Evolutionary conservation across 2,329 filamentous ascomycete genomes (phyloP), one percentile per base, ranked within the genome.

Genomic region (Penicillium sp.): DNA sequence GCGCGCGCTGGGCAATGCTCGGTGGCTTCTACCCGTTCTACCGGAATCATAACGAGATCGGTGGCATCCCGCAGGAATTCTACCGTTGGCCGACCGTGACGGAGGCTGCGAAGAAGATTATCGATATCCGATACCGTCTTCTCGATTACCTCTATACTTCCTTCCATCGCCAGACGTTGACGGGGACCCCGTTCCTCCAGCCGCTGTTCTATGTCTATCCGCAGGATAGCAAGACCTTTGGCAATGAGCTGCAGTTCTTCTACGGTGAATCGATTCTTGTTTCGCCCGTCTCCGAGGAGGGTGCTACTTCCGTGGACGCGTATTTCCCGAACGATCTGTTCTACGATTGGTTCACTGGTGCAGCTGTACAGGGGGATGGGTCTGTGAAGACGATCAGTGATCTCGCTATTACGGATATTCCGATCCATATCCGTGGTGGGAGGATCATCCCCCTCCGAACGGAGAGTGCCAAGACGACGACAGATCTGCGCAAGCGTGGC

Each of bases 131-230:
- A n/a, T 92, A 92, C 74, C 80, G 82, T 30, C 77, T 92, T n/a
- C 78, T 92, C 11, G 89, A 91, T 65, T 92, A 92, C 74, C 79
- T 90, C 56, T 92, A 93, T 77, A 91, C 89, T 1, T 83, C 85
- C 0, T 78, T 91, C 61, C 77, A 85, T 67, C 73, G 75, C 53
- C 82, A 89, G 68, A 81, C 78, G 29, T 65, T 76, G 16, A 80
- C 81, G 40, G 89, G 89, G 32, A 80, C 79, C 1, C 88, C 89
- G 0, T 76, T 85, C 59, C 75, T 91, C 51, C 84, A 84, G 62
- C 89, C 89, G 0, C 71, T 91, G 52, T 90, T 88, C 73, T 93
- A 86, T 75, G 67, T 84, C 27, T 92, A 91, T 67, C 88, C 83
- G 0, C 60, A 74, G 13, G 83, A 86, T 59, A 44, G 67, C 2